Percentiles rank a stretch among this genome's conserved stretches.
These are phyloP conservation scores for Fomitiporia mediterranea DNA, from an alignment of 1,284 basidiomycete genomes.

Conservation along the genomic window DNA sequence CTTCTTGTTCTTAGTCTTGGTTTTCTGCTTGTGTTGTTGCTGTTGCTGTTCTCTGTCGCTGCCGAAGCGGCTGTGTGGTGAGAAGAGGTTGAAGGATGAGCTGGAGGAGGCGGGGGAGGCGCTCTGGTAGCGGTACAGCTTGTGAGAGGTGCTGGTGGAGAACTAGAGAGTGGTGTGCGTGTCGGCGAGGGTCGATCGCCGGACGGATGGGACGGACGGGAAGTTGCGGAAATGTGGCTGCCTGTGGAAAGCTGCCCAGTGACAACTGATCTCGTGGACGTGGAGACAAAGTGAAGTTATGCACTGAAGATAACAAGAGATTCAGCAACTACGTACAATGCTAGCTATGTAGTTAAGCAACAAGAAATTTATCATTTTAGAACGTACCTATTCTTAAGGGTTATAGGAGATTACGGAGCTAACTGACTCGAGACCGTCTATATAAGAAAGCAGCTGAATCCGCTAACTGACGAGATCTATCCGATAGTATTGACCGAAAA, in stretches of 20 bases:
- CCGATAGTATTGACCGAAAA: not conserved
- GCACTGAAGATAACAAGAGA: no score
- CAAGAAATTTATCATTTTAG: not conserved
- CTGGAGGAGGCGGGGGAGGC: constrained; percentile 14
- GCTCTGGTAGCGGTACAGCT: constrained; percentile 15
- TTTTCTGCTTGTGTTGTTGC: not conserved
- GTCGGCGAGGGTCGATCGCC: no score
- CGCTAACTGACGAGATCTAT: no score
- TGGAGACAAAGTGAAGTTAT: not conserved
- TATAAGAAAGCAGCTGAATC: no score
- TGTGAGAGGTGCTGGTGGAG: not conserved
- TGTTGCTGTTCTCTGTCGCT: constrained; percentile 4
- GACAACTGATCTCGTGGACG: not conserved
- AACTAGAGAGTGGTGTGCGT: not conserved
- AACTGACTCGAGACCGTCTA: not conserved
- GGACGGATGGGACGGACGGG: no score
- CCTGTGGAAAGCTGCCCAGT: constrained; percentile 2
- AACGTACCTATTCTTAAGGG: not conserved
- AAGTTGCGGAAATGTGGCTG: no score
- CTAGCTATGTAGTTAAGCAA: no score
- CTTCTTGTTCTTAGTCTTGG: constrained; percentile 8
- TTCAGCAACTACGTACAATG: no score
- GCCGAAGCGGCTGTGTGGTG: not conserved
- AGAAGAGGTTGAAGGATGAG: constrained; percentile 12
- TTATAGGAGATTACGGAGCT: not conserved